Conservation (phyloP, 768 basidiomycete species). For the Clathrus columnatus region DNA sequence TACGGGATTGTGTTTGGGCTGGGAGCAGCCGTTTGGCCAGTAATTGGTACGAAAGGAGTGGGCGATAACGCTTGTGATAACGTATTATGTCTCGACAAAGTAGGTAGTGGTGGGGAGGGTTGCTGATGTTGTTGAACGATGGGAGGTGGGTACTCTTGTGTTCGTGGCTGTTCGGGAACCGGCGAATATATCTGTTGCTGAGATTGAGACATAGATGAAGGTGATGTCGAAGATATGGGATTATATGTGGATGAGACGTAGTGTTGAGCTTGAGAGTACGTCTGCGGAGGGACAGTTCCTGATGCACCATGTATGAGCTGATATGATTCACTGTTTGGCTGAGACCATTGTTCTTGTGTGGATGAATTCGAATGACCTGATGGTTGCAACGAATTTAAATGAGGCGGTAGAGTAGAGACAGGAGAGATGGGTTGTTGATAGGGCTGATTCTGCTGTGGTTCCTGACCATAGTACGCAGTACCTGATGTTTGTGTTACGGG, state of each 20-base stretch:
- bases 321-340: neutral
- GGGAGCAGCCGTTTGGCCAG: neutral
- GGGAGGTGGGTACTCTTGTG: constrained; percentile 10
- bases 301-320: neutral
- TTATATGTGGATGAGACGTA: constrained; percentile 18
- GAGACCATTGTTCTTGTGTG: neutral
- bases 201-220: constrained; percentile 18
- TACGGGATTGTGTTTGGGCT: neutral
- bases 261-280: constrained; percentile 11
- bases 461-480: constrained; percentile 16
- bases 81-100: constrained; percentile 4
- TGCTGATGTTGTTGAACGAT: constrained; percentile 20
- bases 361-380: neutral
- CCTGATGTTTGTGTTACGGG: constrained; percentile 20
- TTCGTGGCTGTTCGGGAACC: constrained; percentile 25
- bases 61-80: neutral
- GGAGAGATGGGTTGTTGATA: constrained; percentile 1
- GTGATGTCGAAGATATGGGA: constrained; percentile 19
- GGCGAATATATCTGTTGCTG: constrained; percentile 19
- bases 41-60: neutral
- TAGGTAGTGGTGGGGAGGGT: constrained; percentile 19
- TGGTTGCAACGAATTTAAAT: neutral
- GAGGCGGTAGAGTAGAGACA: neutral
- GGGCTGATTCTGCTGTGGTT: neutral
- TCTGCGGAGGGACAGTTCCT: neutral